Evolutionary conservation across 2,329 filamentous ascomycete species (phyloP), one percentile per base, ranked within the genome.

Genomic region (Cordyceps militaris): DNA sequence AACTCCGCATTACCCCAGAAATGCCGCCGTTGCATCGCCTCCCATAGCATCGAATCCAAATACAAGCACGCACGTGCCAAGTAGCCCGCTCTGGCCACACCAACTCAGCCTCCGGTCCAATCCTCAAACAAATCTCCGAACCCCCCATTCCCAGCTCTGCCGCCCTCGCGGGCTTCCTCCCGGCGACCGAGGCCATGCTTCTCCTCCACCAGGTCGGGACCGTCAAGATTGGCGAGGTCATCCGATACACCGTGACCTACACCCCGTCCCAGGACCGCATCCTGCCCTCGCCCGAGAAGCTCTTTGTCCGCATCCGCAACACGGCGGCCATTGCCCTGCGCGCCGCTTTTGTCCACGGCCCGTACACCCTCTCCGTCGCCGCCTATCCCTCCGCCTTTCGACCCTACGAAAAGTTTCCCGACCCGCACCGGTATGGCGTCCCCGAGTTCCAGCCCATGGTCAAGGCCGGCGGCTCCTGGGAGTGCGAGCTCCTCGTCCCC

Each of bases 381-480:
- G 89, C 91, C 24, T 96, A 95, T 66, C 91, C 93, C 0, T 80
- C 88, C 16, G 83, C 80, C 48, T 97, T 94, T 75, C 82, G 92
- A 66, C 91, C 93, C 2, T 91, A 96, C 72, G 77, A 80, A 63
- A 91, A 90, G 69, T 86, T 88, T 64, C 82, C 86, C 59, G 79
- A 86, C 53, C 81, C 87, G 1, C 81, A 85, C 54, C 78, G 79
- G 54, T 86, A 91, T 74, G 90, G 89, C 48, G 81, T 87, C 1
- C 94, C 94, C 16, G 89, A 96, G 66, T 99, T 94, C 67, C 94
- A 99, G 73, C 93, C 94, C 48, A 93, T 96, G 77, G 81, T 99
- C 68, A 97, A 97, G 77, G 92, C 94, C 9, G 94, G 92, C 30
- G 92, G 91, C 7, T 85, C 81, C 47, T 99, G 92, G 88, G 83